Evolutionary conservation across 108 stramenopile species (phyloP), one percentile per base, ranked within the genome.

Genomic region (Chaetoceros muelleri): DNA sequence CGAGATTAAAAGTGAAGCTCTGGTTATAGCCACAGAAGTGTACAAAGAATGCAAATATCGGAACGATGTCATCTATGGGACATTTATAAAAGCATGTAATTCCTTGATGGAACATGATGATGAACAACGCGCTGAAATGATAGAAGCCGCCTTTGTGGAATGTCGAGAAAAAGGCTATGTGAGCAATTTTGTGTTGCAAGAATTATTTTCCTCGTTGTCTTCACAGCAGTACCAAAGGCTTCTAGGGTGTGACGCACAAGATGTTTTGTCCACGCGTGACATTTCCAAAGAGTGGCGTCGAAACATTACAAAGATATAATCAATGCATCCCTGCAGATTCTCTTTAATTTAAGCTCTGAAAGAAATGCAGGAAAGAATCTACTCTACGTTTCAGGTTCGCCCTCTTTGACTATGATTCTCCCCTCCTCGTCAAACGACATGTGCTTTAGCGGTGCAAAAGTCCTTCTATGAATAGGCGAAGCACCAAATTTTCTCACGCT

Each of bases 371-470:
- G n/a, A n/a, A n/a, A n/a, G n/a, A n/a, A n/a, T n/a, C n/a, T n/a
- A n/a, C n/a, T n/a, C n/a, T n/a, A n/a, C n/a, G n/a, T n/a, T n/a
- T n/a, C n/a, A n/a, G n/a, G n/a, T n/a, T 40, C 34, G 13, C 34
- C 13, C 13, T 40, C 34, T 10, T 5, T 21, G 0, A 22, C 46
- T 29, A 60, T 60, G n/a, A 65, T 53, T 23, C 61, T 65, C 21
- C 66, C 72, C 48, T 67, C 31, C 3, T 62, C 47, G 45, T 71
- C 72, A 49, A 79, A 61, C n/a, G 79, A 45, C 80, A 79, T 77
- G 28, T 84, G 60, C 65, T 94, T 97, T 47, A 98, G 57, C 1
- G 95, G 95, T 2, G 86, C 90, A 75, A 95, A 96, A 2, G 91
- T 86, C 27, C 78, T 52, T 28, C 97, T 71, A 76, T 98, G 97